Evolutionary conservation across 2,329 filamentous ascomycete species (phyloP).

Genomic region (Coleophoma crateriformis): DNA sequence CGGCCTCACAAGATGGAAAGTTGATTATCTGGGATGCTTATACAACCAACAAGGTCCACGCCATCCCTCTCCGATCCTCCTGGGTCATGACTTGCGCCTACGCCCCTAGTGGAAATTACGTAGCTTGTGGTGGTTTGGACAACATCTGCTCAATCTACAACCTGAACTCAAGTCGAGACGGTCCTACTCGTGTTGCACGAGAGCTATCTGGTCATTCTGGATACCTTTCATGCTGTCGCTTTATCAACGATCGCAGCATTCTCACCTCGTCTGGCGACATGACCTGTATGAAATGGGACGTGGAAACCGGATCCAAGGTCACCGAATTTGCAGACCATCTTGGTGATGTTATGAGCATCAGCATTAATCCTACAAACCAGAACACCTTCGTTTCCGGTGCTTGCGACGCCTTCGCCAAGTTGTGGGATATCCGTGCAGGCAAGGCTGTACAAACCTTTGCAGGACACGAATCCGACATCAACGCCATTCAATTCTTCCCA

Average conservation of each 20-base stretch:
- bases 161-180: constrained; percentile 86
- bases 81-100: constrained; percentile 99
- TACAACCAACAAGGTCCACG: constrained; percentile 99
- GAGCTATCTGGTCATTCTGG: constrained; percentile 96
- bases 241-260: constrained; percentile 97
- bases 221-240: constrained; percentile 96
- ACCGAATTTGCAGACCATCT: constrained; percentile 98
- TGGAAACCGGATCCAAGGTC: constrained; percentile 94
- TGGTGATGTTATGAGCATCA: constrained; percentile 99
- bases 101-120: constrained; percentile 95
- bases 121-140: constrained; percentile 96
- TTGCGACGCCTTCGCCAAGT: constrained; percentile 95
- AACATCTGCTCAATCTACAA: constrained; percentile 99
- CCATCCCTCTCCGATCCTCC: constrained; percentile 92
- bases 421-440: constrained; percentile 97
- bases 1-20: constrained; percentile 97
- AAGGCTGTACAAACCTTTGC: constrained; percentile 99
- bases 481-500: constrained; percentile 99
- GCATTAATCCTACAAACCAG: constrained; percentile 97
- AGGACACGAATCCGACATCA: constrained; percentile 97
- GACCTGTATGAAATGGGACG: constrained; percentile 99
- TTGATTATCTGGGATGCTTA: constrained; percentile 99
- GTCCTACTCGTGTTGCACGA: constrained; percentile 91
- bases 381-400: constrained; percentile 99
- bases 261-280: constrained; percentile 98